Evolutionary conservation across 2,329 filamentous ascomycete species (phyloP), one percentile per base, ranked within the genome.

Genomic region (Colletotrichum incanum): DNA sequence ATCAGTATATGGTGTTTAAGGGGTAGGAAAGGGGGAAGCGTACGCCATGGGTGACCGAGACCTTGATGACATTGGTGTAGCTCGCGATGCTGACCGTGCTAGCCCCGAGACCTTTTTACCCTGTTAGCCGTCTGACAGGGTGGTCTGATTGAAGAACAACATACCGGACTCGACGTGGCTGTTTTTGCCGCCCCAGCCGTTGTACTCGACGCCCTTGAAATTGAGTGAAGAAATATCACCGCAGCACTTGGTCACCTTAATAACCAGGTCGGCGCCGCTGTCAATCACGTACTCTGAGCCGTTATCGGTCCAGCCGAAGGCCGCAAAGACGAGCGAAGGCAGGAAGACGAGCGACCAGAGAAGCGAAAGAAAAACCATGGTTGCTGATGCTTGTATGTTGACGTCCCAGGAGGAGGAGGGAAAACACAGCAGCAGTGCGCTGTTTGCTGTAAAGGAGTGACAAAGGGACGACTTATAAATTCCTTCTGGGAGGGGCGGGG

Each of bases 281-380:
- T 79, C 82, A 47, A 83, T 81, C n/a, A 82, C 79, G 72, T 82
- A 84, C 71, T 82, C 81, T 45, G 76, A 79, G 31, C 78, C 80
- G 62, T 80, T 77, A 31, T 84, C 82, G 1, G 78, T 80, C 74
- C 80, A 84, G 31, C 83, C 83, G 76, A 80, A 84, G 8, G 78
- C 80, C 43, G 82, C 83, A 5, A 79, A 76, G 28, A 78, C 82
- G 47, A 72, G 74, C 14, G 77, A 76, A 39, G 74, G 78, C 74
- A 68, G 79, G 75, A 74, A 75, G 59, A 76, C 77, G 52, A 77
- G 71, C n/a, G 76, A 71, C 47, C 73, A 77, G 23, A 80, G 59
- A 26, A 77, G 63, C 5, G 75, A 71, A 28, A 80, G 58, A 5
- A 80, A 56, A 66, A 80, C 66, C 79, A 80, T 80, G 5, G 50